Percentiles rank a stretch among this genome's conserved stretches.
Conservation (phyloP, 129 eudicot species). For the Centrapalus pauciflorus region DNA sequence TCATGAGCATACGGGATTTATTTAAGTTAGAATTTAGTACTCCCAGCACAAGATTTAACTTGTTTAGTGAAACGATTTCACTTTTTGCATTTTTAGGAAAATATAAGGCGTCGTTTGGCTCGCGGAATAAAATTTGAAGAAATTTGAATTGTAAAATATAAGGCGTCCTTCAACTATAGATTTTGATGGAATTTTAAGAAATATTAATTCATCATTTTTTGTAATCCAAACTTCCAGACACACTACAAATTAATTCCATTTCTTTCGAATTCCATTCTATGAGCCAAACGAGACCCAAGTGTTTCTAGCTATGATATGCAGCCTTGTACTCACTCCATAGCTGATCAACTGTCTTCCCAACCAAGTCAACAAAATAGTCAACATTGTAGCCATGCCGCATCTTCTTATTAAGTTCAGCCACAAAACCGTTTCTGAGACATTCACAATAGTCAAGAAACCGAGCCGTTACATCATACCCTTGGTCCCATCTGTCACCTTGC, state of each 20-base stretch:
- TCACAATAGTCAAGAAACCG: conserved; percentile 41
- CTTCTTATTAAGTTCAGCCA: conserved; percentile 37
- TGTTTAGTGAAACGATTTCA: background rate
- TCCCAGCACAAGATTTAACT: background rate
- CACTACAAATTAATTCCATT: background rate
- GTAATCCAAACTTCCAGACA: too few relatives aligned
- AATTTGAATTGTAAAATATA: too few relatives aligned
- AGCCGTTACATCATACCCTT: conserved; percentile 44
- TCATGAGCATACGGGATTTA: background rate
- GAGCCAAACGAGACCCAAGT: too few relatives aligned
- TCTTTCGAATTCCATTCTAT: too few relatives aligned
- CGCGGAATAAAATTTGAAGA: too few relatives aligned
- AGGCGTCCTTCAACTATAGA: too few relatives aligned
- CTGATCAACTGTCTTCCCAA: conserved; percentile 33
- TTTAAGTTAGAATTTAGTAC: background rate
- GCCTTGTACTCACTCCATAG: conserved; percentile 40
- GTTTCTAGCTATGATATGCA: conserved; percentile 13
- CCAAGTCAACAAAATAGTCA: conserved; percentile 30
- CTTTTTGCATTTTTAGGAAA: background rate
- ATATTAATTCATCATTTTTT: too few relatives aligned
- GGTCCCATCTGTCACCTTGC: conserved; percentile 40
- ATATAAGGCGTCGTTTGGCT: too few relatives aligned
- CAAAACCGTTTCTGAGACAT: conserved; percentile 25
- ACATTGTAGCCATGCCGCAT: conserved; percentile 28
- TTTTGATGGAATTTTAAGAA: too few relatives aligned